Evolutionary conservation across 139 green algal species (phyloP), one percentile per base, ranked within the genome.

Genomic region (Axilococcus clingmanii): DNA sequence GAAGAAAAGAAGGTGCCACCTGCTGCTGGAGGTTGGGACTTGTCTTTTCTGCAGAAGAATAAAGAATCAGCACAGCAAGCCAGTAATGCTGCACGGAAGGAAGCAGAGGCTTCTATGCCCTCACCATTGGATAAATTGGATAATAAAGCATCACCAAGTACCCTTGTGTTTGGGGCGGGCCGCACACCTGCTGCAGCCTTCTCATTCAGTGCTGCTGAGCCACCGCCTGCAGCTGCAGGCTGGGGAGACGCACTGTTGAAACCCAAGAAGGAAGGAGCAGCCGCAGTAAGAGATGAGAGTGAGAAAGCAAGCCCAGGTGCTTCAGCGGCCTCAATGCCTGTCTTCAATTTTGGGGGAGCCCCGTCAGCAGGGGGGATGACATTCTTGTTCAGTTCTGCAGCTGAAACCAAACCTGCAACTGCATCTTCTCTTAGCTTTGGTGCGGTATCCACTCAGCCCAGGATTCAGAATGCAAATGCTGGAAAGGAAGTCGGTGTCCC

Each of bases 21-120:
- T 31, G 38, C 19, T 43, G 24, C 30, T 15, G 23, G 31, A 34
- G 63, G 54, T 8, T 71, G 63, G 63, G 63, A 49, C 11, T 48
- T 43, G 0, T 41, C 35, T 4, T 65, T 71, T 40, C 25, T 52
- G 42, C 40, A 61, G 40, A 24, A 52, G 11, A 69, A 69, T 47
- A 27, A 42, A 38, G 27, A 35, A 7, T 51, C 42, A 15, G 53
- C 61, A 8, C 28, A 16, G 15, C 41, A 50, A 20, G 61, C 46
- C 2, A 40, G 43, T 4, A 53, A 41, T 14, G 51, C 61, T 14
- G 53, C 44, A 9, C 53, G 45, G 31, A 52, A 70, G 33, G 61
- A 62, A 43, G 46, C 41, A 33, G 47, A 59, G 16, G 35, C 1
- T 12, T 17, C 9, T 12, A 32, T n/a, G n/a, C n/a, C n/a, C n/a